Conservation (phyloP, 371 early-diverging fungal genomes). For the Dinochytrium kinnereticum region DNA sequence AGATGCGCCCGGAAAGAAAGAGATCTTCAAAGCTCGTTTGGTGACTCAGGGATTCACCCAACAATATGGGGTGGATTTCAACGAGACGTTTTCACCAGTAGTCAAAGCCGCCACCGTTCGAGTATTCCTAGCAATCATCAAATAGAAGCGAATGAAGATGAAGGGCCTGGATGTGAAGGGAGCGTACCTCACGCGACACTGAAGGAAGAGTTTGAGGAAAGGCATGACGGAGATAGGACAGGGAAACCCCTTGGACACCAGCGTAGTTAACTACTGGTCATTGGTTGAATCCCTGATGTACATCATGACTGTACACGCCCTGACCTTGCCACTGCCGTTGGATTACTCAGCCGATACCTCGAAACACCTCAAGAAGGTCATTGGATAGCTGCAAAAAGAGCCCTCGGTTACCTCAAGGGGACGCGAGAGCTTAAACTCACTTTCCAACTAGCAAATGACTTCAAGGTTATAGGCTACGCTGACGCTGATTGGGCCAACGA, state of each 20-base stretch:
- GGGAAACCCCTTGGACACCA: neutral
- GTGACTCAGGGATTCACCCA: too few relatives aligned
- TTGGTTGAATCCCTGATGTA: conserved; percentile 26
- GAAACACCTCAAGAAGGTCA: conserved; percentile 23
- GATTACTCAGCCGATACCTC: neutral
- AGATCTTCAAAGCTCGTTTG: too few relatives aligned
- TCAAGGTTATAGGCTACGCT: conserved; percentile 1
- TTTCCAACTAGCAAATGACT: neutral
- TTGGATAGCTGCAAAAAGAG: conserved; percentile 19
- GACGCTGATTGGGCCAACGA: conserved; percentile 39
- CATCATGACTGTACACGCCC: conserved; percentile 7
- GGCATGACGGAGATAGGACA: neutral
- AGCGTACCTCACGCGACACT: too few relatives aligned
- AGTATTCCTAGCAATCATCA: too few relatives aligned
- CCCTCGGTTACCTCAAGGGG: conserved; percentile 21
- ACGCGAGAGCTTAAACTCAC: conserved; percentile 3
- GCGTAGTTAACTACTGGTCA: conserved; percentile 4
- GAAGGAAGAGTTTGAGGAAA: neutral
- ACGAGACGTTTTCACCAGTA: too few relatives aligned
- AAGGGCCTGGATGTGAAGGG: too few relatives aligned
- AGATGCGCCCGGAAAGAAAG: too few relatives aligned
- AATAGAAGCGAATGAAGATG: too few relatives aligned
- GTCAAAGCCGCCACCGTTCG: too few relatives aligned
- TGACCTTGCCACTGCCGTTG: conserved; percentile 25
- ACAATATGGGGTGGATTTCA: too few relatives aligned